Evolutionary conservation across 345 rosid genomes (phyloP).

Genomic region (Syzygium grande): DNA sequence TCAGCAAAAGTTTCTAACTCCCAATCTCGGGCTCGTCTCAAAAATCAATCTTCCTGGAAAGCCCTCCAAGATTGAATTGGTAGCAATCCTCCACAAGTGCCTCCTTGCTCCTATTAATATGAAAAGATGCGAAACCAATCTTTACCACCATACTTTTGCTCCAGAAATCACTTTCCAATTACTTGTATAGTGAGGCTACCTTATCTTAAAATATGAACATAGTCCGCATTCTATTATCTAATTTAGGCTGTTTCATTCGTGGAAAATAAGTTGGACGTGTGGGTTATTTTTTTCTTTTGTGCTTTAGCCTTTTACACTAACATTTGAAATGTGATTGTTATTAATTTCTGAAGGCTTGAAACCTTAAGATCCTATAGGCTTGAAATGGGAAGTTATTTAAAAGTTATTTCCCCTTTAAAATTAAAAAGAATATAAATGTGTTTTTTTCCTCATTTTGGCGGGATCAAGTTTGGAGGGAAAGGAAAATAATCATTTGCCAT

Average conservation of each 20-base stretch:
- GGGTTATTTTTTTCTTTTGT: background rate
- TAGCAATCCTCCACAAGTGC: background rate
- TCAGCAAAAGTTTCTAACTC: background rate
- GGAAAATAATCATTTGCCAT: background rate
- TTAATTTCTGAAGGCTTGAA: background rate
- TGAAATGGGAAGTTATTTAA: background rate
- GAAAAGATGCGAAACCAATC: background rate
- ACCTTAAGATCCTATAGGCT: background rate
- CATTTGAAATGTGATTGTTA: background rate
- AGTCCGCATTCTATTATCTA: background rate
- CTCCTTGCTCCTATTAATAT: background rate
- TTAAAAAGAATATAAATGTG: background rate
- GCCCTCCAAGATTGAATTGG: background rate
- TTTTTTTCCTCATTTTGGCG: background rate
- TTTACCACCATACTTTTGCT: background rate
- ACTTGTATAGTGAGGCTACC: background rate
- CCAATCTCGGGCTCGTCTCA: background rate
- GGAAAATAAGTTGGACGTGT: background rate
- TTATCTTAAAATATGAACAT: background rate
- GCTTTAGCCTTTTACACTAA: background rate
- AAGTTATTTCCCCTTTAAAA: background rate
- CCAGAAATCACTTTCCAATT: background rate
- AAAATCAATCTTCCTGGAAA: background rate
- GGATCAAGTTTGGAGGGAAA: background rate
- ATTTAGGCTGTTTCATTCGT: background rate